Percentiles rank a stretch among this genome's conserved stretches.
phyloP scores from a whole-genome alignment of 495 filamentous ascomycete genomes.

The Daldinia decipiens region DNA sequence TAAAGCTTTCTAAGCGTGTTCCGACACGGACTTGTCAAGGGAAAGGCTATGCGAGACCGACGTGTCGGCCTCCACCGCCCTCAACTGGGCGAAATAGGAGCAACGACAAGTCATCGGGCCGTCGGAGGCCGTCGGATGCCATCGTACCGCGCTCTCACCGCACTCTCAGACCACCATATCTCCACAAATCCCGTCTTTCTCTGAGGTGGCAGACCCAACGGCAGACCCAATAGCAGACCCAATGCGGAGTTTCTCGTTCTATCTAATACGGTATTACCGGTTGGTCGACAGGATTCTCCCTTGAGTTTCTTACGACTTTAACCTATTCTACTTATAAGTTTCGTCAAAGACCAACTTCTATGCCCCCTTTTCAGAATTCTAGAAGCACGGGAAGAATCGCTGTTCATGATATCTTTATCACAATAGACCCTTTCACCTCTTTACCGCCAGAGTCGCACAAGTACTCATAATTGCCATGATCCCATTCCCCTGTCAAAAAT shows the following conservation, averaged over 20 bases:
- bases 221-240: not conserved
- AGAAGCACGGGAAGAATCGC: not conserved
- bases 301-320: not conserved
- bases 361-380: not conserved
- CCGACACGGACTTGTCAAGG: not conserved
- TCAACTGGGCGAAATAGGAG: not conserved
- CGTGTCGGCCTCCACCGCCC: not conserved
- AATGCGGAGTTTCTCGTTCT: not conserved
- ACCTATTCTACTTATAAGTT: not conserved
- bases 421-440: not conserved
- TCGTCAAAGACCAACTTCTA: not conserved
- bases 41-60: not conserved
- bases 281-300: not conserved
- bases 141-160: too few species aligned
- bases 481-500: not conserved
- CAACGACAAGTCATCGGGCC: not conserved
- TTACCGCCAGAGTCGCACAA: not conserved
- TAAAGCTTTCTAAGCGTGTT: not conserved
- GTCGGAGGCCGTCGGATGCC: slow-evolving; percentile 1
- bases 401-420: not conserved
- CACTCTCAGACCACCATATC: slow-evolving; percentile 1
- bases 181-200: slow-evolving; percentile 5
- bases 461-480: not conserved
- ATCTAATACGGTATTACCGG: not conserved
- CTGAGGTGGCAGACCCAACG: slow-evolving; percentile 1